phyloP scores from a whole-genome alignment of 208 protist genomes.

The Leishmania martiniquensis region DNA sequence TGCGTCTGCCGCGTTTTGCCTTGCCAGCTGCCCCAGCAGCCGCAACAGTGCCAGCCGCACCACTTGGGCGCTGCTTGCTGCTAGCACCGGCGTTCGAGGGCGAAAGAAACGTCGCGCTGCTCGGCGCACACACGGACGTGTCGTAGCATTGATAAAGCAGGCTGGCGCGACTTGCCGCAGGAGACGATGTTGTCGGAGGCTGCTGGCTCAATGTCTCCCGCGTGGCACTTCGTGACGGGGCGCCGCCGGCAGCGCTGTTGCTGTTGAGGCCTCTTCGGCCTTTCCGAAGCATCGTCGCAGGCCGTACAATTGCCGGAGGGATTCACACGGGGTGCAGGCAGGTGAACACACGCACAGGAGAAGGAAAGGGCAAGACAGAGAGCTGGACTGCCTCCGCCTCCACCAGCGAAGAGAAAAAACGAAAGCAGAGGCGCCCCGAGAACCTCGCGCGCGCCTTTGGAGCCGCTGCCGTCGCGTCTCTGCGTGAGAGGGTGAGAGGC shows the following conservation, averaged over 20 bases:
- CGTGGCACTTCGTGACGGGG: not conserved
- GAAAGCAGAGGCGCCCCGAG: not conserved
- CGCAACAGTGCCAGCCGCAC: not conserved
- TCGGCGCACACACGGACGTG: not conserved
- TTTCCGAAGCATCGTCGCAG: not conserved
- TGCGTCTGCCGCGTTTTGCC: not conserved
- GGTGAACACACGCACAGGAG: constrained; percentile 6
- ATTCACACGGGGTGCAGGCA: not conserved
- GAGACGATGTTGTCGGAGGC: not conserved
- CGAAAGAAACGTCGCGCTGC: not conserved
- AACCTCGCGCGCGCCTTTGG: too few relatives aligned
- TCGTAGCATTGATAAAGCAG: constrained; percentile 15
- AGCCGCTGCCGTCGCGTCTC: too few relatives aligned
- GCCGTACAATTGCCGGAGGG: too few relatives aligned
- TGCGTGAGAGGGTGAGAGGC: too few relatives aligned
- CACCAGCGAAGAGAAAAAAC: not conserved
- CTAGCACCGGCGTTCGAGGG: not conserved
- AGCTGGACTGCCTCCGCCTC: not conserved
- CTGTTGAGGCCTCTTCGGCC: not conserved
- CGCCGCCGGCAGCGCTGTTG: not conserved
- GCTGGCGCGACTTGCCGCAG: not conserved
- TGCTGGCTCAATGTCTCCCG: not conserved
- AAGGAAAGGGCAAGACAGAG: not conserved
- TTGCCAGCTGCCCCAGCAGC: not conserved
- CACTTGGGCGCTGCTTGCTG: constrained; percentile 3